These are phyloP conservation scores for Vigna mungo DNA, from an alignment of 306 rosid genomes.

Conservation along the genomic window DNA sequence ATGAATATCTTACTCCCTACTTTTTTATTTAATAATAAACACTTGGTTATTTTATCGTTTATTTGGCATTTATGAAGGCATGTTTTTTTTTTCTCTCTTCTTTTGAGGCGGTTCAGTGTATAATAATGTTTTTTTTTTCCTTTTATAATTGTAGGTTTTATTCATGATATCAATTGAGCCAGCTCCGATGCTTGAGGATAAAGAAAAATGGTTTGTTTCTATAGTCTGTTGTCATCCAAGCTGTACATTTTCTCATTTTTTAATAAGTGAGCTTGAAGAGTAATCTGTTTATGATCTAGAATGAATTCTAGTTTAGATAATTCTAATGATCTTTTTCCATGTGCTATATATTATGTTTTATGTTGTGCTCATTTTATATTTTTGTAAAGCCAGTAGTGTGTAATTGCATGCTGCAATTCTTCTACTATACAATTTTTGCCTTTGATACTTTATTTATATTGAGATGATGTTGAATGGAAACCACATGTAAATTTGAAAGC, in stretches of 20 bases:
- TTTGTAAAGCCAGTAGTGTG: slow-evolving; percentile 17
- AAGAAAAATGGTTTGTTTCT: slow-evolving; percentile 92
- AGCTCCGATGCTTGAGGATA: slow-evolving; percentile 99
- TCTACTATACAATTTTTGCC: slow-evolving; percentile 4
- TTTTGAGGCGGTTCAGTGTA: slow-evolving; percentile 34
- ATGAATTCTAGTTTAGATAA: slow-evolving; percentile 34
- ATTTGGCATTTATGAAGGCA: neutral
- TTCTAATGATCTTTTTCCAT: slow-evolving; percentile 3
- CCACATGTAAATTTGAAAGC: neutral
- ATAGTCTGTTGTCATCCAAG: slow-evolving; percentile 30
- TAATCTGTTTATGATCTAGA: slow-evolving; percentile 15
- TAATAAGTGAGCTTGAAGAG: slow-evolving; percentile 25
- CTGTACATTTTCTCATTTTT: slow-evolving; percentile 28
- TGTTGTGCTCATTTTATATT: slow-evolving; percentile 7
- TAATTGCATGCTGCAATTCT: slow-evolving; percentile 7
- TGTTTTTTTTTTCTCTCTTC: neutral
- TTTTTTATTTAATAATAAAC: neutral
- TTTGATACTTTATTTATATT: neutral
- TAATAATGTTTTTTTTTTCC: slow-evolving; percentile 37
- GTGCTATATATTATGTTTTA: slow-evolving; percentile 16
- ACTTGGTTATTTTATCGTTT: neutral
- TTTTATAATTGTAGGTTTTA: slow-evolving; percentile 65
- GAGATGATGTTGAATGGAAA: slow-evolving; percentile 29
- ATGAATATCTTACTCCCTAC: slow-evolving; percentile 10
- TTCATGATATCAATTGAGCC: slow-evolving; percentile 99